Base-by-base conservation (phyloP, 2,329 filamentous ascomycete species). In the Pestalotiopsis sp. region DNA sequence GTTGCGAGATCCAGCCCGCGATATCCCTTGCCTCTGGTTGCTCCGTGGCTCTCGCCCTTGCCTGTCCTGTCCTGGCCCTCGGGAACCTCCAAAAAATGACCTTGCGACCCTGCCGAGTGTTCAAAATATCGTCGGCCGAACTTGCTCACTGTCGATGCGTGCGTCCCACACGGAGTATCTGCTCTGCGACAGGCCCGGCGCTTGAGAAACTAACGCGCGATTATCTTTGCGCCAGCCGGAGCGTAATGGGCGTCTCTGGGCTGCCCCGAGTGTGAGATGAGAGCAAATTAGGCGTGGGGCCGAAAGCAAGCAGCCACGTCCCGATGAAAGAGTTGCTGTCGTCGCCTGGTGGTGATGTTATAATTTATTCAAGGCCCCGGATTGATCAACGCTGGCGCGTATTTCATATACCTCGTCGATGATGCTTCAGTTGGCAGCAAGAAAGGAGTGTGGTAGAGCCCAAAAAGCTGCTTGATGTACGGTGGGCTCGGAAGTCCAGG, bases 151-250 rank as follows among this genome's bases (percentile, higher is more conserved):
- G 27, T 13, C 4, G 31, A 31, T 13, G 20, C 49, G 20, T 36
- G 59, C 58, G 67, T 71, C 59, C 39, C 61, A 61, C n/a, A 27
- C 57, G 9, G 23, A 59, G 57, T 59, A 6, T 62, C 59, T 69
- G 67, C 56, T 68, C 45, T 69, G 68, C 62, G 61, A 69, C 49
- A 61, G 56, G 41, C 58, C 73, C 72, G 78, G 81, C 81, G 81
- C 81, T 82, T 82, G 78, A 74, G 70, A 71, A 74, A 72, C 82
- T 83, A 77, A 82, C 82, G 82, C 81, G 82, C 82, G 81, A 83
- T 84, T 83, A 82, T 76, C 76, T 76, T 52, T 81, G 79, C 80
- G 80, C 76, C 78, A 81, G 80, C 76, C 57, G 27, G 56, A 36
- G 59, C 12, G 59, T 74, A 75, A 75, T 71, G 73, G 72, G 74